phyloP scores from a whole-genome alignment of 2,329 filamentous ascomycete genomes.

The Ophiosphaerella narmari region DNA sequence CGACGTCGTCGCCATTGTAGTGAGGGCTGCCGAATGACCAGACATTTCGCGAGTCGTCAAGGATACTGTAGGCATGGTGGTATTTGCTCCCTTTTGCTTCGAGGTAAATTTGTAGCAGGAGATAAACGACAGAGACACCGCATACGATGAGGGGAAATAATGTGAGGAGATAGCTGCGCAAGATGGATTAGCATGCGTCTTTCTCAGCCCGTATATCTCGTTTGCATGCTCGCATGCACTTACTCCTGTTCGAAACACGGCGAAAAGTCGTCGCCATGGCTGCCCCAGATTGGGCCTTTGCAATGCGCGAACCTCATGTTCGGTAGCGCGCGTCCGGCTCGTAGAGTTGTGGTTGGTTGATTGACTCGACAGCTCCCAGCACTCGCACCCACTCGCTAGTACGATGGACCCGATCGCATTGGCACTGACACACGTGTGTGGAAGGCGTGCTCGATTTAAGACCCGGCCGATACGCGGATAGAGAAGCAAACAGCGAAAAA shows the following conservation, averaged over 20 bases:
- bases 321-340: constrained; percentile 13
- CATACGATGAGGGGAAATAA: constrained; percentile 77
- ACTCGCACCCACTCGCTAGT: constrained; percentile 27
- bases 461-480: neutral
- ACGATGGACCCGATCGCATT: constrained; percentile 1
- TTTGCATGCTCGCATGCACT: constrained; percentile 39
- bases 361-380: constrained; percentile 16
- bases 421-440: neutral
- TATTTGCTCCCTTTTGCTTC: constrained; percentile 60
- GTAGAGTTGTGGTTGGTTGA: constrained; percentile 11
- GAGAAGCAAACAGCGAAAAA: neutral
- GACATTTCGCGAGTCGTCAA: constrained; percentile 53
- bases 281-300: constrained; percentile 61
- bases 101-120: constrained; percentile 63
- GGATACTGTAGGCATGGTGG: constrained; percentile 61
- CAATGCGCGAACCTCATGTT: constrained; percentile 60
- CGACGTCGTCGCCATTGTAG: constrained; percentile 44
- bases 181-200: constrained; percentile 12
- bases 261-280: constrained; percentile 61
- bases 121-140: constrained; percentile 69
- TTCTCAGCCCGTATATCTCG: neutral
- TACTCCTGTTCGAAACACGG: constrained; percentile 69
- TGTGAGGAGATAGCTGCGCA: constrained; percentile 73
- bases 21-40: constrained; percentile 40
- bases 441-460: neutral